These are phyloP conservation scores for Exophiala bonariae DNA, from an alignment of 2,329 filamentous ascomycete species.

Conservation along the genomic window DNA sequence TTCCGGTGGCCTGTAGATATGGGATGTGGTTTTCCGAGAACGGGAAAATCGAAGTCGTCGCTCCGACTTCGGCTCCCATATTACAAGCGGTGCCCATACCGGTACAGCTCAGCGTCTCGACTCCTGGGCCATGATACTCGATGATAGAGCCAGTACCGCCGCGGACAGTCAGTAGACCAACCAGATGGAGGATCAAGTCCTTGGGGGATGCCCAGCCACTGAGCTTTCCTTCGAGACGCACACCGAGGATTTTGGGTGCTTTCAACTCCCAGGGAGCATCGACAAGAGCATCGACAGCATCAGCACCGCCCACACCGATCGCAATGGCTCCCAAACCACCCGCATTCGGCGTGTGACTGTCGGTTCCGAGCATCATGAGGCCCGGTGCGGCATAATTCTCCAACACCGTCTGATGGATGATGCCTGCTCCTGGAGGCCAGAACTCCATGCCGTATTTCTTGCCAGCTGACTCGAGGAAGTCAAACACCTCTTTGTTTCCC, in stretches of 20 bases:
- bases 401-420: constrained; percentile 95
- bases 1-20: constrained; percentile 83
- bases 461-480: constrained; percentile 90
- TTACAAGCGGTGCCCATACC: constrained; percentile 92
- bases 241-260: constrained; percentile 85
- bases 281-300: constrained; percentile 94
- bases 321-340: constrained; percentile 90
- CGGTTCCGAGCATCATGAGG: constrained; percentile 97
- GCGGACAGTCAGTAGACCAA: constrained; percentile 85
- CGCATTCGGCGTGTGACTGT: constrained; percentile 97
- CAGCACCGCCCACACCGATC: constrained; percentile 94
- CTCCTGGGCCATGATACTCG: constrained; percentile 89
- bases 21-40: constrained; percentile 81
- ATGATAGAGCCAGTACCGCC: constrained; percentile 94
- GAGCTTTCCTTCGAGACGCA: constrained; percentile 78
- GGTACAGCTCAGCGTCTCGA: constrained; percentile 84
- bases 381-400: constrained; percentile 98
- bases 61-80: constrained; percentile 84
- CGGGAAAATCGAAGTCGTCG: constrained; percentile 94
- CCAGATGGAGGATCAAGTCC: constrained; percentile 88
- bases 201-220: constrained; percentile 92
- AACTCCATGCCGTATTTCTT: constrained; percentile 94
- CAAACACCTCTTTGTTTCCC: constrained; percentile 95
- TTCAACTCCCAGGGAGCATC: constrained; percentile 97
- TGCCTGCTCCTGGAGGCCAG: constrained; percentile 90